Base-by-base conservation (phyloP, 1,139 yeast species). In the Pichia sp. region DNA sequence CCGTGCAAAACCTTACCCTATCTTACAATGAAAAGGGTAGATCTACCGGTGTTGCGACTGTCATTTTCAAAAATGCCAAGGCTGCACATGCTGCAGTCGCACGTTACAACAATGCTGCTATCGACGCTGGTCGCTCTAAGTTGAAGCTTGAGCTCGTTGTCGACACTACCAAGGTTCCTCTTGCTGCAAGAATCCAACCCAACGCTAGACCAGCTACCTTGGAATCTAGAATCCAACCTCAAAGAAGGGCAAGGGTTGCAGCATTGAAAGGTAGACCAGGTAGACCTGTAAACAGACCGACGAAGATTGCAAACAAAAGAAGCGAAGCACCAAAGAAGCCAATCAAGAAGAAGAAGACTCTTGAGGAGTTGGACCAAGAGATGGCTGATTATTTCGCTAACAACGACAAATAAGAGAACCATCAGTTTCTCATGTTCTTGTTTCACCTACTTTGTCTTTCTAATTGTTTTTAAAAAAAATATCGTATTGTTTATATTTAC, bases 311-410 rank as follows among this genome's bases (percentile, higher is more conserved):
- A 8, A 45, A 22, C 6, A 46, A 41, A 4, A 53, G 19, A 41
- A 43, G 43, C 21, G 57, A 55, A 31, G 70, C 65, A 63, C 70
- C 74, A 47, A 54, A 53, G 51, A 45, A 50, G 41, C 54, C 50
- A 55, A 34, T 47, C 67, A 75, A 72, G 62, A 78, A 80, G 60
- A 84, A 85, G 79, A 88, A 87, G 74, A 81, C 93, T 47, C 80
- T 91, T 56, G 98, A 88, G 69, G 87, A 88, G 70, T 80, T 91
- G 65, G 99, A 93, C 70, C 90, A 87, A 68, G 95, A 87, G 74
- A 90, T 90, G 96, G 85, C 89, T 59, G 97, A 68, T 48, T 68
- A 68, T 50, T 68, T 68, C 55, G 59, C 66, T 18, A 58, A 57
- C 28, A 64, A 62, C 50, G 64, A 63, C 46, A 57, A 60, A 48